Conservation (phyloP, 768 basidiomycete species). For the Cantharellus anzutake region DNA sequence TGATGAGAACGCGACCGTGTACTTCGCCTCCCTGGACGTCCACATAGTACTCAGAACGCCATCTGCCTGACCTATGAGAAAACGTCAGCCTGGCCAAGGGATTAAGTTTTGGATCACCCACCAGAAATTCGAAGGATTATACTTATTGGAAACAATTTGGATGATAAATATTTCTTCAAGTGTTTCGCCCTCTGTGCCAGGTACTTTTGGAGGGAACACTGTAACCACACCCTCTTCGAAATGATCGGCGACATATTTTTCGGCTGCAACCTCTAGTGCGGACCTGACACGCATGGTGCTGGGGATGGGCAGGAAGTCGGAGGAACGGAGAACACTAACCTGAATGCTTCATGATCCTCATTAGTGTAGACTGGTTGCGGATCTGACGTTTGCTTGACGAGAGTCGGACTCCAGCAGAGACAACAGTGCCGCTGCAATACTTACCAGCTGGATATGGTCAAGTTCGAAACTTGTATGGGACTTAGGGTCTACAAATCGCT, state of each 20-base stretch:
- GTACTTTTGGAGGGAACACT: conserved; percentile 26
- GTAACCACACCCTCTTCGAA: conserved; percentile 62
- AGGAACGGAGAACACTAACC: conserved; percentile 27
- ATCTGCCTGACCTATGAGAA: conserved; percentile 66
- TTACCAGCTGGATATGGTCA: conserved; percentile 68
- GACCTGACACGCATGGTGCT: conserved; percentile 23
- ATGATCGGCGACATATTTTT: conserved; percentile 60
- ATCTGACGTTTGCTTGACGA: conserved; percentile 53
- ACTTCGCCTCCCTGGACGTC: conserved; percentile 45
- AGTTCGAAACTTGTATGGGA: conserved; percentile 62
- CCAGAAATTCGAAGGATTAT: conserved; percentile 90
- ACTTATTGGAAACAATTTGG: conserved; percentile 88
- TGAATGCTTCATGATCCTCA: conserved; percentile 48
- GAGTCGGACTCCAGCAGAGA: not conserved
- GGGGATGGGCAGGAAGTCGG: not conserved
- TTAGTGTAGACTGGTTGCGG: conserved; percentile 42
- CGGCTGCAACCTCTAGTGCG: conserved; percentile 47
- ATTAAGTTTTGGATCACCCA: conserved; percentile 16
- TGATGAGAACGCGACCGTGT: conserved; percentile 54
- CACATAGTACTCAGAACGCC: conserved; percentile 75
- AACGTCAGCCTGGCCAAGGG: not conserved
- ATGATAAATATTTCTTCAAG: conserved; percentile 35
- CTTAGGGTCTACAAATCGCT: conserved; percentile 55
- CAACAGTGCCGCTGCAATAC: not conserved
- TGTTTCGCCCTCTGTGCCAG: conserved; percentile 16